phyloP scores from a whole-genome alignment of 257 asterid species.

The Coffea eugenioides region DNA sequence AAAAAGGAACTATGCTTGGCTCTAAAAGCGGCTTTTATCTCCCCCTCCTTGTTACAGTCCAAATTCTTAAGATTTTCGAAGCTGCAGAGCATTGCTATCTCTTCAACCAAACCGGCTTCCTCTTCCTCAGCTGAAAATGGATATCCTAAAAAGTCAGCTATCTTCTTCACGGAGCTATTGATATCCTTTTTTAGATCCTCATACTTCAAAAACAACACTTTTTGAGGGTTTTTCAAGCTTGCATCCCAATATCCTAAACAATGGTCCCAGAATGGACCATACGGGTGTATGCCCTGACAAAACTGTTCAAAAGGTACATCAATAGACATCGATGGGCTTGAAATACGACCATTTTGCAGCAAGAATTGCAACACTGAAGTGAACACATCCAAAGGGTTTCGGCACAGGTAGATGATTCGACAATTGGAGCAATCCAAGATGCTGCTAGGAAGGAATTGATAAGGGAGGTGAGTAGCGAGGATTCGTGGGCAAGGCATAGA shows the following conservation, averaged over 20 bases:
- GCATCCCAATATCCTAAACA: slow-evolving; percentile 48
- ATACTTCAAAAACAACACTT: slow-evolving; percentile 37
- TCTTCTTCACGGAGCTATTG: slow-evolving; percentile 22
- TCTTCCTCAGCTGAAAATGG: slow-evolving; percentile 43
- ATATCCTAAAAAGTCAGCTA: slow-evolving; percentile 46
- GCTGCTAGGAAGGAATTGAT: slow-evolving; percentile 30
- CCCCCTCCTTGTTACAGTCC: slow-evolving; percentile 43
- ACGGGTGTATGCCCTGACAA: slow-evolving; percentile 32
- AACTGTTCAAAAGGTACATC: slow-evolving; percentile 22
- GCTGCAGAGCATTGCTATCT: slow-evolving; percentile 37
- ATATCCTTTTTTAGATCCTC: slow-evolving; percentile 47
- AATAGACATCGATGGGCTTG: slow-evolving; percentile 9
- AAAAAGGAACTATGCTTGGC: too few relatives aligned
- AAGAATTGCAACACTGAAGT: slow-evolving; percentile 43
- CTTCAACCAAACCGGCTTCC: slow-evolving; percentile 36
- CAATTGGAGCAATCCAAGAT: slow-evolving; percentile 23
- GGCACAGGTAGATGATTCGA: slow-evolving; percentile 40
- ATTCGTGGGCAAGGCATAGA: slow-evolving; percentile 36
- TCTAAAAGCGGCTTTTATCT: neutral
- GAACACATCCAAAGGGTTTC: slow-evolving; percentile 50
- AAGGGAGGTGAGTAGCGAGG: slow-evolving; percentile 45
- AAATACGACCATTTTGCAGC: slow-evolving; percentile 12
- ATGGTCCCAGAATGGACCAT: slow-evolving; percentile 71
- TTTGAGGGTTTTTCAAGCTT: slow-evolving; percentile 27
- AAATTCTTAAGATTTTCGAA: slow-evolving; percentile 41